Conservation (phyloP, 257 asterid genomes). For the Eustoma russellianum region DNA sequence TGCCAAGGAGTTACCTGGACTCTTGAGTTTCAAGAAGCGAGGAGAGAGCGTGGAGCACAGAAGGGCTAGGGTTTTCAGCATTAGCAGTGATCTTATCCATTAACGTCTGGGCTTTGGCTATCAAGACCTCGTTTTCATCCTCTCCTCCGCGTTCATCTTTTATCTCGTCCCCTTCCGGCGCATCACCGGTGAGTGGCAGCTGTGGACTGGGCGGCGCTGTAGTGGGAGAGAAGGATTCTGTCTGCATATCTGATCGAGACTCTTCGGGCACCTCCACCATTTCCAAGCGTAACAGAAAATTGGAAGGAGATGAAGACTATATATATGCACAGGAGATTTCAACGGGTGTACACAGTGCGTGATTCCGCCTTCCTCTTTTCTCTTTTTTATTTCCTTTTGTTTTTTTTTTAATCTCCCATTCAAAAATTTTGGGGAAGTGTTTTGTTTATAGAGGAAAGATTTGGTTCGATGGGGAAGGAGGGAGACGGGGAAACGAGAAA, state of each 20-base stretch:
- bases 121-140: slow-evolving; percentile 50
- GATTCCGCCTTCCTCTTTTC: neutral
- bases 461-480: neutral
- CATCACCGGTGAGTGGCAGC: neutral
- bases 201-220: slow-evolving; percentile 2
- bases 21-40: slow-evolving; percentile 77
- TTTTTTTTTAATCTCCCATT: neutral
- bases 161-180: neutral
- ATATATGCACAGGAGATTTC: neutral
- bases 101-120: slow-evolving; percentile 58
- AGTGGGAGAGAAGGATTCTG: slow-evolving; percentile 1
- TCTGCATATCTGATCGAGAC: slow-evolving; percentile 5
- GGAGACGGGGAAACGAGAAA: neutral
- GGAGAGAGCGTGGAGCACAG: slow-evolving; percentile 71
- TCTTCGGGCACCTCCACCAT: slow-evolving; percentile 16
- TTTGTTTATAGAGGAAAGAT: neutral
- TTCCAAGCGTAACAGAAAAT: neutral
- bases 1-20: slow-evolving; percentile 43
- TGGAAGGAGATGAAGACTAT: neutral
- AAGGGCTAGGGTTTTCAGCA: slow-evolving; percentile 80
- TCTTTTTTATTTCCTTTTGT: neutral
- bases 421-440: neutral
- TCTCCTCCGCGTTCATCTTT: slow-evolving; percentile 29
- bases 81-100: slow-evolving; percentile 67
- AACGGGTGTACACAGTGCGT: no score